A percentile compares a stretch with the other conserved stretches of the same genome.
phyloP scores from a whole-genome alignment of 768 basidiomycete genomes.

The Cubamyces lactineus region DNA sequence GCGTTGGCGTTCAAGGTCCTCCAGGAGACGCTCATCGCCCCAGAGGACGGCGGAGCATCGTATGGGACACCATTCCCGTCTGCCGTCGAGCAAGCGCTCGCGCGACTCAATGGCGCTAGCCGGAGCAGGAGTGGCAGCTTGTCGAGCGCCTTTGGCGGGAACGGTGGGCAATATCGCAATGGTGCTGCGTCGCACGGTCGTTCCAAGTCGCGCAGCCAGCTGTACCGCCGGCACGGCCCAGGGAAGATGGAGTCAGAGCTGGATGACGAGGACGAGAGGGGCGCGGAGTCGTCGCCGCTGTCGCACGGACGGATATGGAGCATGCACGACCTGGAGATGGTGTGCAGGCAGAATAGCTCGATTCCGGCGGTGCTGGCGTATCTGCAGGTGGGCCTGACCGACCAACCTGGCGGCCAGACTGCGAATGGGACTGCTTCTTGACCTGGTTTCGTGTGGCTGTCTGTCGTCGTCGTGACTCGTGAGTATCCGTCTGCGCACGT shows the following conservation, averaged over 20 bases:
- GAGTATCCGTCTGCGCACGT: not conserved
- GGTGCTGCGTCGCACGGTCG: conserved; percentile 47
- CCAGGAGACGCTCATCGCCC: conserved; percentile 77
- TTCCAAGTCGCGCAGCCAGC: conserved; percentile 71
- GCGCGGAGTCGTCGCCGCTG: conserved; percentile 25
- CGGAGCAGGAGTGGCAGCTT: conserved; percentile 28
- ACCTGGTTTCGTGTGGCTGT: not conserved
- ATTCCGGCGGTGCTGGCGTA: conserved; percentile 74
- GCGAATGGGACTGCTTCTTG: conserved; percentile 18
- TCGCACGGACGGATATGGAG: conserved; percentile 65
- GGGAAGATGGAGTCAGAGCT: conserved; percentile 68
- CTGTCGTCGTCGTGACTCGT: conserved; percentile 18
- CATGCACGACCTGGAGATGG: conserved; percentile 80
- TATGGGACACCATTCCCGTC: conserved; percentile 16
- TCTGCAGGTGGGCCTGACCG: conserved; percentile 49
- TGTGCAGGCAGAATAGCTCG: conserved; percentile 89
- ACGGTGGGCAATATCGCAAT: conserved; percentile 22
- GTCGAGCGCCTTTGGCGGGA: conserved; percentile 27
- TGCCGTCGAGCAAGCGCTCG: conserved; percentile 38
- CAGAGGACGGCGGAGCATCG: conserved; percentile 26
- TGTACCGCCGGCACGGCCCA: conserved; percentile 64
- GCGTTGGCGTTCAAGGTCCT: conserved; percentile 81
- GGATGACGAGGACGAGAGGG: conserved; percentile 35
- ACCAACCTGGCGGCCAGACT: not conserved
- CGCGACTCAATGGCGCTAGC: conserved; percentile 33